phyloP scores from a whole-genome alignment of 1,284 basidiomycete genomes.

The Sporisorium exsertum region DNA sequence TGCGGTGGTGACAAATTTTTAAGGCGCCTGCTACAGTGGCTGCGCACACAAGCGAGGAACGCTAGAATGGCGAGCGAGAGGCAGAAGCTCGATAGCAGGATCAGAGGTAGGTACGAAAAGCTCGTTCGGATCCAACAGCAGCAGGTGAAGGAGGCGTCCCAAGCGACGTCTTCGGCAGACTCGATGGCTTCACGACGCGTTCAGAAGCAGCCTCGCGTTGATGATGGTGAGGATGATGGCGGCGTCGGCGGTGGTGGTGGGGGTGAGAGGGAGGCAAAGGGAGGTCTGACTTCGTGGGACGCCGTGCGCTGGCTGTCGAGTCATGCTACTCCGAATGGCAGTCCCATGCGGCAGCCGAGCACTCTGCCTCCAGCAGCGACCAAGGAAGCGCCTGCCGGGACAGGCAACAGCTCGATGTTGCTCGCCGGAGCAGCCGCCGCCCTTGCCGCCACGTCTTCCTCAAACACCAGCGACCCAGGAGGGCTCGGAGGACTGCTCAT shows the following conservation, averaged over 20 bases:
- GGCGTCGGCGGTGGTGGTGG: not conserved
- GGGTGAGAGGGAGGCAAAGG: not conserved
- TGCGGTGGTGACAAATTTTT: conserved; percentile 59
- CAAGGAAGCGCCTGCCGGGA: not conserved
- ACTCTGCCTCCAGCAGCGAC: not conserved
- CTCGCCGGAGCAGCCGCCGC: conserved; percentile 22
- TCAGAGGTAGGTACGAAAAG: conserved; percentile 43
- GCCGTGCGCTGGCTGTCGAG: conserved; percentile 22
- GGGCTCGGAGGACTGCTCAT: conserved; percentile 17
- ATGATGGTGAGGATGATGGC: not conserved
- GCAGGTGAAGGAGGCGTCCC: conserved; percentile 6
- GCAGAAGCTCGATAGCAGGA: conserved; percentile 11
- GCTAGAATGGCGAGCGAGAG: conserved; percentile 1
- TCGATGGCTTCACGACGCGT: not conserved
- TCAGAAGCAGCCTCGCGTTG: not conserved
- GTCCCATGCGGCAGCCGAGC: not conserved
- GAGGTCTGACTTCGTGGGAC: conserved; percentile 26
- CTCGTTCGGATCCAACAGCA: conserved; percentile 30
- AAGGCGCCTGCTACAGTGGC: conserved; percentile 55
- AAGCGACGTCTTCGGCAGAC: conserved; percentile 5
- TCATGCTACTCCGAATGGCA: conserved; percentile 6
- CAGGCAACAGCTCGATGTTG: conserved; percentile 9
- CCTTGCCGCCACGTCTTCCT: conserved; percentile 9
- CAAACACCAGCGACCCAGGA: not conserved
- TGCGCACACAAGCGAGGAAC: conserved; percentile 22